Evolutionary conservation across 2,329 filamentous ascomycete species (phyloP), one percentile per base, ranked within the genome.

Genomic region (Fusarium papillatum): DNA sequence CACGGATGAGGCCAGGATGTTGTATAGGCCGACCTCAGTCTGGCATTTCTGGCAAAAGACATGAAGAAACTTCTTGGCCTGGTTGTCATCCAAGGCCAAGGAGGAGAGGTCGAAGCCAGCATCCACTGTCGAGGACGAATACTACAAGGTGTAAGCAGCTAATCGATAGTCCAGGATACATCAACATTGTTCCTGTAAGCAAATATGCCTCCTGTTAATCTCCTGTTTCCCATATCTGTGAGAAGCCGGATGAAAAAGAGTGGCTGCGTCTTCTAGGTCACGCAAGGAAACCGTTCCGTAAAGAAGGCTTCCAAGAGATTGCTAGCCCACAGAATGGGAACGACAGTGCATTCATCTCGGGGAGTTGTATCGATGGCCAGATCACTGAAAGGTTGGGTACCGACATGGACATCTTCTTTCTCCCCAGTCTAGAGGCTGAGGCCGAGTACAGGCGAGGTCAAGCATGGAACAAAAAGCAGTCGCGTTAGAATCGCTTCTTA

Each of bases 301-400:
- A 69, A 78, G 83, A 86, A 88, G 87, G 83, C 80, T 85, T 82
- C 79, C 69, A 71, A 48, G 61, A 72, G 34, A 53, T 63, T 69
- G 34, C 68, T 75, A 76, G 76, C 77, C 78, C 80, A 79, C 68
- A 57, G 55, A 41, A 61, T 69, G 73, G 77, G 76, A 67, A 79
- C 72, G 76, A 80, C 76, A 69, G 66, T 66, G 71, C 75, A 63
- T 90, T 85, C 71, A 82, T 93, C 78, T 93, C 80, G 91, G 92
- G 90, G 88, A 90, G 85, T 90, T 91, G 91, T 93, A 93, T 93
- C 92, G 91, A 88, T 91, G 88, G 84, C 86, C 88, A 89, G 81
- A 85, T 87, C 89, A 93, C 82, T 86, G 86, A 84, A 79, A 60
- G 85, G 85, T 83, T 76, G 69, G 74, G 71, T 78, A 83, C 86